These are phyloP conservation scores for Sergeia podlipaevii DNA, from an alignment of 208 protist species.

Conservation along the genomic window DNA sequence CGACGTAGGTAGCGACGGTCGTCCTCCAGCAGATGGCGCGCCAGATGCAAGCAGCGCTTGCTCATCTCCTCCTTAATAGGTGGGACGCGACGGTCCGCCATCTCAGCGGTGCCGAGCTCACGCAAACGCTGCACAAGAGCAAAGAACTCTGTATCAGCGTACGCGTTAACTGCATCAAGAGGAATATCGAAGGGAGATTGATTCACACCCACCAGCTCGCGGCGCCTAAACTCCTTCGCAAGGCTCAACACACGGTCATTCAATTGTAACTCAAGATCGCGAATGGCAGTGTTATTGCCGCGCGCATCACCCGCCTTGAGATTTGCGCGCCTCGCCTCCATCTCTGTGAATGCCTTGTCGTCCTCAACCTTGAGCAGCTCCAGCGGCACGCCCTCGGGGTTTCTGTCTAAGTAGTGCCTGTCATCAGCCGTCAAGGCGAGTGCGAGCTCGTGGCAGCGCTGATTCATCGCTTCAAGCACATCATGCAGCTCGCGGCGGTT, in stretches of 20 bases:
- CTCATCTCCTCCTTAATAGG: conserved; percentile 43
- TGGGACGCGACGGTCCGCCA: conserved; percentile 12
- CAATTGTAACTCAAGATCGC: conserved; percentile 48
- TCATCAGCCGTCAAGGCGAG: conserved; percentile 18
- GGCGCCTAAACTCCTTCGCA: conserved; percentile 33
- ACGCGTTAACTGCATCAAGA: conserved; percentile 34
- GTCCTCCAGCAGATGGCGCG: conserved; percentile 23
- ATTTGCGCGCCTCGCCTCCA: conserved; percentile 51
- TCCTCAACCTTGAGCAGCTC: conserved; percentile 17
- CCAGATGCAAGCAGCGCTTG: conserved; percentile 36
- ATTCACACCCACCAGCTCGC: conserved; percentile 42
- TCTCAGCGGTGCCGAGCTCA: conserved; percentile 21
- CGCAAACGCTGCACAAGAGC: conserved; percentile 28
- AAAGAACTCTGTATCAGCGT: conserved; percentile 32
- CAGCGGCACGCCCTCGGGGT: conserved; percentile 44
- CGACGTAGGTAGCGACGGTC: conserved; percentile 47
- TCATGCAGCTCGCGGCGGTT: conserved; percentile 15
- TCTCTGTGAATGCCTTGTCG: conserved; percentile 31
- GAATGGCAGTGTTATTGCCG: conserved; percentile 28
- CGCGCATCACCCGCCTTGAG: conserved; percentile 44
- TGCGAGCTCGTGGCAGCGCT: conserved; percentile 30
- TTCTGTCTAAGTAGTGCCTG: conserved; percentile 26
- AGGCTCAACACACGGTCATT: conserved; percentile 43
- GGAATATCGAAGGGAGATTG: conserved; percentile 34
- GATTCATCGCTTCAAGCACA: conserved; percentile 30